These are phyloP conservation scores for Hysterium pulicare DNA, from an alignment of 2,329 filamentous ascomycete species.

Conservation along the genomic window DNA sequence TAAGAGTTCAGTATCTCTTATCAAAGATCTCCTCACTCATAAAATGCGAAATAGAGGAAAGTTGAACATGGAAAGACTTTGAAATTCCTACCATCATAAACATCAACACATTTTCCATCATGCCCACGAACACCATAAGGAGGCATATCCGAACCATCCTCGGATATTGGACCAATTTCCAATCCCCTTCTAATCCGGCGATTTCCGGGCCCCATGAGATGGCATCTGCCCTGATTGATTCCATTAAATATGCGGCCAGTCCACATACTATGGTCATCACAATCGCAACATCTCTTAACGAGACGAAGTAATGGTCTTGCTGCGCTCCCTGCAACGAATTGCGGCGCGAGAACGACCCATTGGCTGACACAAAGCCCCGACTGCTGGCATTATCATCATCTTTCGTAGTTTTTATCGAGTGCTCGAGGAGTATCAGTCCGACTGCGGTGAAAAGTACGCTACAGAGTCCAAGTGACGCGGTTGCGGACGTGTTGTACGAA, in stretches of 20 bases:
- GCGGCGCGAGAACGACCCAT: constrained; percentile 29
- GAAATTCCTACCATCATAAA: constrained; percentile 25
- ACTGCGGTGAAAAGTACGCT: constrained; percentile 39
- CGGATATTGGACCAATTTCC: constrained; percentile 26
- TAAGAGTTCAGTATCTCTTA: too few species aligned
- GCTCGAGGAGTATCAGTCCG: constrained; percentile 41
- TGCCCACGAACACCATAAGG: constrained; percentile 22
- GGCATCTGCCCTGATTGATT: constrained; percentile 21
- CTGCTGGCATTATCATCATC: constrained; percentile 22
- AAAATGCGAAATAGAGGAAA: neutral
- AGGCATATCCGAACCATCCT: constrained; percentile 24
- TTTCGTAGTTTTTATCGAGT: constrained; percentile 23
- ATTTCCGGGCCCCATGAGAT: constrained; percentile 29
- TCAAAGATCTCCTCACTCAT: neutral
- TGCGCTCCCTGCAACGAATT: constrained; percentile 19
- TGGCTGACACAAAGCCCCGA: constrained; percentile 33
- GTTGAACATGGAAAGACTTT: neutral
- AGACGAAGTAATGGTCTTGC: constrained; percentile 22
- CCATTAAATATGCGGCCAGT: constrained; percentile 24
- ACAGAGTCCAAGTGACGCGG: constrained; percentile 40
- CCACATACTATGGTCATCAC: constrained; percentile 25
- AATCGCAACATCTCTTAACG: constrained; percentile 27
- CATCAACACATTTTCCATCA: constrained; percentile 23
- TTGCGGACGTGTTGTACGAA: constrained; percentile 30
- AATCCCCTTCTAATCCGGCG: constrained; percentile 19